Percentiles rank a stretch among this genome's conserved stretches.
Conservation (phyloP, 1,284 basidiomycete genomes). For the Ceratobasidium sp. region DNA sequence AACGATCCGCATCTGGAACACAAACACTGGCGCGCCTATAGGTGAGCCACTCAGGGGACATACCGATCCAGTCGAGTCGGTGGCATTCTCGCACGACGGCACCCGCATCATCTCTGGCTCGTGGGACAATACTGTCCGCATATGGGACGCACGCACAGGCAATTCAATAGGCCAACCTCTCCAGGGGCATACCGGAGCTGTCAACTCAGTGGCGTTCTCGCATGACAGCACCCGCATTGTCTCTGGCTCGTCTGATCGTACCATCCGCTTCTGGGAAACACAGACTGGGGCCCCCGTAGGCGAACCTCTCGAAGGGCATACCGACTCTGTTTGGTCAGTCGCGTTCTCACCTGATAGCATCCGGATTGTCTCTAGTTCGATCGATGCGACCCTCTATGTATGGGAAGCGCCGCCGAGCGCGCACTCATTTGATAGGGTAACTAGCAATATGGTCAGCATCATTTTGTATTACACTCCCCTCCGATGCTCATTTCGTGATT, state of each 20-base stretch:
- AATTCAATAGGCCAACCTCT: neutral
- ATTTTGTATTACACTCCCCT: too few species aligned
- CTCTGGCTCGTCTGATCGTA: constrained; percentile 25
- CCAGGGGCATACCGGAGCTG: neutral
- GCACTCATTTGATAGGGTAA: too few species aligned
- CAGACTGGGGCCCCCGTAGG: neutral
- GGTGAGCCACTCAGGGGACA: too few species aligned
- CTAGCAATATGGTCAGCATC: too few species aligned
- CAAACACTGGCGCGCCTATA: too few species aligned
- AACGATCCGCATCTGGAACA: too few species aligned
- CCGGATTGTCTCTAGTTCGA: constrained; percentile 36
- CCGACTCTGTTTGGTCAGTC: neutral
- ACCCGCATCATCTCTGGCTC: too few species aligned
- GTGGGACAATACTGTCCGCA: constrained; percentile 10
- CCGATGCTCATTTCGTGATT: too few species aligned
- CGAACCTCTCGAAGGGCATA: neutral
- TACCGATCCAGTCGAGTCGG: too few species aligned
- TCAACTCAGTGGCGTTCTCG: neutral
- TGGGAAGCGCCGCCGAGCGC: too few species aligned
- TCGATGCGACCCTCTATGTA: constrained; percentile 34
- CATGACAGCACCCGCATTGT: neutral
- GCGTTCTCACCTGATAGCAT: constrained; percentile 38
- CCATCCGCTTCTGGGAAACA: constrained; percentile 43
- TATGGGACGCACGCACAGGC: constrained; percentile 25
- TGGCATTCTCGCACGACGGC: too few species aligned